These are phyloP conservation scores for Nicotiana obtusifolia DNA, from an alignment of 257 asterid species.

Conservation along the genomic window DNA sequence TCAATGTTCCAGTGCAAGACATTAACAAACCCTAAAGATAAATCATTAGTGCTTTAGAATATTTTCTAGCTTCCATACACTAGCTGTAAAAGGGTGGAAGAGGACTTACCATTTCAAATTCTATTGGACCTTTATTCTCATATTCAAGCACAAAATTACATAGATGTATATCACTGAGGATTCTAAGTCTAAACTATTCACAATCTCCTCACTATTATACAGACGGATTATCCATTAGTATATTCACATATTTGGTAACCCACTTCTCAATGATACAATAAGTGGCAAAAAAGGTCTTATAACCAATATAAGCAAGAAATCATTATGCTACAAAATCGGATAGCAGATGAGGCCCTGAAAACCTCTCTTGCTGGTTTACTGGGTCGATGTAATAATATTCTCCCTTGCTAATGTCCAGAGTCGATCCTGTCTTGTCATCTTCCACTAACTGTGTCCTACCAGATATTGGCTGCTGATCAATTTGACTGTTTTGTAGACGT, in stretches of 20 bases:
- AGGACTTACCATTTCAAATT: not conserved
- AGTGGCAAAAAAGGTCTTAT: not conserved
- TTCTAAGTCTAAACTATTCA: constrained; percentile 12
- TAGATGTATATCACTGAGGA: constrained; percentile 5
- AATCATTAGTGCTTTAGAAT: too few species aligned
- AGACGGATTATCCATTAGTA: constrained; percentile 14
- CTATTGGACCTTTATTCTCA: constrained; percentile 14
- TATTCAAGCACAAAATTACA: constrained; percentile 12
- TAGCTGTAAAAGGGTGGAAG: not conserved
- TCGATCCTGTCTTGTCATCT: constrained; percentile 22
- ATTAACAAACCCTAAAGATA: too few species aligned
- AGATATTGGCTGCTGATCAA: constrained; percentile 18
- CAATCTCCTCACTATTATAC: constrained; percentile 18
- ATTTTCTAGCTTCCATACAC: not conserved
- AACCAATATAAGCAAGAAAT: not conserved
- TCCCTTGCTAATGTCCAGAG: constrained; percentile 29
- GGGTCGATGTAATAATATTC: constrained; percentile 46
- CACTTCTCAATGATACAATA: not conserved
- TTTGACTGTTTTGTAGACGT: constrained; percentile 35
- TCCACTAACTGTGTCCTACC: constrained; percentile 21
- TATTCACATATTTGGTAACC: constrained; percentile 25
- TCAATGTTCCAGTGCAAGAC: too few species aligned
- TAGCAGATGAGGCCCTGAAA: constrained; percentile 35
- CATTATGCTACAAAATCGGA: constrained; percentile 52
- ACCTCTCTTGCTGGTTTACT: constrained; percentile 51